phyloP scores from a whole-genome alignment of 1,284 basidiomycete species.

The Tremellales sp. region DNA sequence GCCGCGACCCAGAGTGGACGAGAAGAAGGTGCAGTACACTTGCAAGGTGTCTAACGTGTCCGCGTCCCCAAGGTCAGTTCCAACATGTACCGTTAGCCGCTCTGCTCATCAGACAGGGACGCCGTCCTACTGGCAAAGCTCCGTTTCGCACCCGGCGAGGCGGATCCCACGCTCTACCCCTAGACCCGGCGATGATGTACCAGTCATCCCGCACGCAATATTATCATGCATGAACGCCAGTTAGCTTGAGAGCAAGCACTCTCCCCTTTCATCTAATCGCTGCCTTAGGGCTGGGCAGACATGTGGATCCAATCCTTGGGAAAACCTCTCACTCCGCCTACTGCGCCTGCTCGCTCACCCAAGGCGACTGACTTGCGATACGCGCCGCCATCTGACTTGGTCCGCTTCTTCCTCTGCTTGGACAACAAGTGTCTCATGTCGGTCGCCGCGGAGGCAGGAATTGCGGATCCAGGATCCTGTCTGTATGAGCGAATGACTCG shows the following conservation, averaged over 20 bases:
- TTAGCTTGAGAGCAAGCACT: too few relatives aligned
- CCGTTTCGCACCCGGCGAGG: constrained; percentile 15
- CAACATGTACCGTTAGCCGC: neutral
- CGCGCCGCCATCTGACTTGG: constrained; percentile 55
- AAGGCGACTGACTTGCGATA: constrained; percentile 44
- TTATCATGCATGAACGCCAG: too few relatives aligned
- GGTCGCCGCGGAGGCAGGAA: constrained; percentile 64
- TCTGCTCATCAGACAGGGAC: constrained; percentile 8
- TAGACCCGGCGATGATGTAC: too few relatives aligned
- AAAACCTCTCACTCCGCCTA: constrained; percentile 64
- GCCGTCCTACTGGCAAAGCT: constrained; percentile 27
- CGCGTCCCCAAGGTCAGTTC: constrained; percentile 10
- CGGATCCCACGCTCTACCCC: constrained; percentile 19
- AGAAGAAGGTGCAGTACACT: constrained; percentile 18
- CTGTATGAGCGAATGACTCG: neutral
- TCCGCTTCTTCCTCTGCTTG: constrained; percentile 62
- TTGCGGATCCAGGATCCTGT: constrained; percentile 54
- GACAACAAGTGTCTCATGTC: constrained; percentile 72
- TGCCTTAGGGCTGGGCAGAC: too few relatives aligned
- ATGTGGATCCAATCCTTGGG: constrained; percentile 74
- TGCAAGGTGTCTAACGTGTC: constrained; percentile 23
- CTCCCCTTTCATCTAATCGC: too few relatives aligned
- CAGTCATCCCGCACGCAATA: too few relatives aligned
- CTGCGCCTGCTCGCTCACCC: constrained; percentile 20
- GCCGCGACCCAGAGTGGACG: constrained; percentile 8